Evolutionary conservation across 2,329 filamentous ascomycete species (phyloP), one percentile per base, ranked within the genome.

Genomic region (Daldinia eschscholtzii): DNA sequence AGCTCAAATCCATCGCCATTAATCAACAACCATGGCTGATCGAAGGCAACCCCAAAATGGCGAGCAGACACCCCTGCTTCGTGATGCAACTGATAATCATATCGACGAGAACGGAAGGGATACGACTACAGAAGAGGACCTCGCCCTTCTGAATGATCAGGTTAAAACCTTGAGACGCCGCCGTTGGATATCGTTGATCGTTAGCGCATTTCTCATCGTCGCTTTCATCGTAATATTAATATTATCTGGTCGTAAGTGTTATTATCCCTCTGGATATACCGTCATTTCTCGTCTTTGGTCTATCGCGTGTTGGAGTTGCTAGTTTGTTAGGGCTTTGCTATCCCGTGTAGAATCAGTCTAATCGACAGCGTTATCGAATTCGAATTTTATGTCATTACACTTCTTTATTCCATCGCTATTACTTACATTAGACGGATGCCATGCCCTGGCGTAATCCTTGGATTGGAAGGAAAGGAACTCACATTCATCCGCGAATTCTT

Each of bases 141-240:
- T 59, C 30, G 41, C 20, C 13, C 52, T 42, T 42, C 57, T 73
- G 15, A 67, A 72, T 39, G 48, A 63, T 10, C 73, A 75, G 48
- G 50, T 72, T 62, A 74, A 70, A 60, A 68, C 70, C 42, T 72
- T 65, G 70, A 75, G 72, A 57, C 75, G 74, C 23, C 76, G 76
- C 56, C 76, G 77, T 20, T 78, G 75, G 76, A 71, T 77, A 65
- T 78, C 77, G 4, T 70, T 79, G 30, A 39, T 77, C 52, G 72
- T 68, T 50, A 77, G 76, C 65, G 37, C 65, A 20, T 60, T 77
- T 46, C 68, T 79, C 48, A 75, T 79, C 30, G 6, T 76, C 55
- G 75, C 67, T 26, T 78, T 78, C 59, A 64, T 78, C 35, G 73
- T 75, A 15, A 75, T 78, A 56, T 63, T 78, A 39, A 72, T 78